Conservation (phyloP, 108 stramenopile genomes). For the Cyclotella distinguenda region DNA sequence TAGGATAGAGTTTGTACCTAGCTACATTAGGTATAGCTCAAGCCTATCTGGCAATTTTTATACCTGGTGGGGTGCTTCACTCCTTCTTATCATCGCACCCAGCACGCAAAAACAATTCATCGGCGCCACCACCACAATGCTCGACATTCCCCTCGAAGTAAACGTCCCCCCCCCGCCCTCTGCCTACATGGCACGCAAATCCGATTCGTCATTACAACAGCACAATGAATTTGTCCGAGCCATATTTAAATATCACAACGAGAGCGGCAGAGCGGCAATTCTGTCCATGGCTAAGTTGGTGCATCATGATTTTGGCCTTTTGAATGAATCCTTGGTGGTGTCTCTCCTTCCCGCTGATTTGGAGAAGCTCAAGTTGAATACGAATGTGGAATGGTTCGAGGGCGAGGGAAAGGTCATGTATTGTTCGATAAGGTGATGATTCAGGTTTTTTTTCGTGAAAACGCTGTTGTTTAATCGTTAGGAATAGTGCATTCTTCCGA, state of each 20-base stretch:
- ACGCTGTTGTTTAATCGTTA: too few species aligned
- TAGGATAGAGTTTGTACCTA: too few species aligned
- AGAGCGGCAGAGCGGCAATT: conserved; percentile 28
- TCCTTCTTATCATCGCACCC: background rate
- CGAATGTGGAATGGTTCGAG: conserved; percentile 47
- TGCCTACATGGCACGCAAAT: background rate
- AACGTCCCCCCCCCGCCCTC: background rate
- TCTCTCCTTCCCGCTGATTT: conserved; percentile 34
- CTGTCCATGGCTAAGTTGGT: conserved; percentile 34
- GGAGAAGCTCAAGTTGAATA: conserved; percentile 30
- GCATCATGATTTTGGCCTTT: conserved; percentile 45
- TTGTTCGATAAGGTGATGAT: conserved; percentile 43
- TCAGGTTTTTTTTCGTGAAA: background rate
- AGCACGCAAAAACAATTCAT: background rate
- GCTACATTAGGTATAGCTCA: too few species aligned
- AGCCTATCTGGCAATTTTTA: too few species aligned
- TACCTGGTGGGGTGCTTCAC: too few species aligned
- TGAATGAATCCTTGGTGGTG: conserved; percentile 30
- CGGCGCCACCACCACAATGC: background rate
- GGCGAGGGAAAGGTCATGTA: conserved; percentile 48
- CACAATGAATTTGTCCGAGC: conserved; percentile 12
- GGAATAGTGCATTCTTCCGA: too few species aligned
- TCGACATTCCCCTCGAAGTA: conserved; percentile 29
- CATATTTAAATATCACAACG: conserved; percentile 31
- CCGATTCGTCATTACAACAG: background rate